phyloP scores from a whole-genome alignment of 108 stramenopile genomes.

The Mayamaea pseudoterrestris region DNA sequence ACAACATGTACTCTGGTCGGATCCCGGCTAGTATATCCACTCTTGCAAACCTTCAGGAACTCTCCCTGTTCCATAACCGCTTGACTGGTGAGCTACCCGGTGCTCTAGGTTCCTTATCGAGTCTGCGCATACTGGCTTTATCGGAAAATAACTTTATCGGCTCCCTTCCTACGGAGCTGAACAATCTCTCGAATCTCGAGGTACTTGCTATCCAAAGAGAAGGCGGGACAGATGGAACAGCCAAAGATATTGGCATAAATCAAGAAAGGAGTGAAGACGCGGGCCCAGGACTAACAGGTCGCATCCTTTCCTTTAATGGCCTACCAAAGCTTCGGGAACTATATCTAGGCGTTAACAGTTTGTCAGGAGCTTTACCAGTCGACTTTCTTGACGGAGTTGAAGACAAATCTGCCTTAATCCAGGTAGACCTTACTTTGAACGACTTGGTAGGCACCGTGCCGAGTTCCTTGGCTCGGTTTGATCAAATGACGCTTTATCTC shows the following conservation, averaged over 20 bases:
- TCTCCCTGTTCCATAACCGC: background rate
- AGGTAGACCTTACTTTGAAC: slow-evolving; percentile 22
- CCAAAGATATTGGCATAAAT: too few relatives aligned
- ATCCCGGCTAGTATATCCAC: slow-evolving; percentile 5
- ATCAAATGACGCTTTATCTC: too few relatives aligned
- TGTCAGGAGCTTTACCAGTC: slow-evolving; percentile 34
- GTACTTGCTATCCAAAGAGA: slow-evolving; percentile 13
- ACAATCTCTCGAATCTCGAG: slow-evolving; percentile 14
- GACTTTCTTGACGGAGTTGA: slow-evolving; percentile 29
- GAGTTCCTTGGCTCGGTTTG: slow-evolving; percentile 20
- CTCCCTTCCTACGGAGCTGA: slow-evolving; percentile 9
- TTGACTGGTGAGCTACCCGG: slow-evolving; percentile 18
- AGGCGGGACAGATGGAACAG: too few relatives aligned
- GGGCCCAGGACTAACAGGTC: slow-evolving; percentile 1
- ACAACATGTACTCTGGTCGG: background rate
- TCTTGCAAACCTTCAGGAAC: slow-evolving; percentile 3
- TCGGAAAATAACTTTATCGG: slow-evolving; percentile 45
- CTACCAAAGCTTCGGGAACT: slow-evolving; percentile 4
- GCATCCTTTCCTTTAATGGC: slow-evolving; percentile 3
- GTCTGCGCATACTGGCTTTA: slow-evolving; percentile 38
- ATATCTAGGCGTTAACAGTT: slow-evolving; percentile 26
- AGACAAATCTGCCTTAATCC: slow-evolving; percentile 8
- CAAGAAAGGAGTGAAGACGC: too few relatives aligned
- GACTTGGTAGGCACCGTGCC: slow-evolving; percentile 45
- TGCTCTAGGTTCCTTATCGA: slow-evolving; percentile 24